Evolutionary conservation across 176 grass and related monocot genomes (phyloP).

Genomic region (Thinopyrum elongatum): DNA sequence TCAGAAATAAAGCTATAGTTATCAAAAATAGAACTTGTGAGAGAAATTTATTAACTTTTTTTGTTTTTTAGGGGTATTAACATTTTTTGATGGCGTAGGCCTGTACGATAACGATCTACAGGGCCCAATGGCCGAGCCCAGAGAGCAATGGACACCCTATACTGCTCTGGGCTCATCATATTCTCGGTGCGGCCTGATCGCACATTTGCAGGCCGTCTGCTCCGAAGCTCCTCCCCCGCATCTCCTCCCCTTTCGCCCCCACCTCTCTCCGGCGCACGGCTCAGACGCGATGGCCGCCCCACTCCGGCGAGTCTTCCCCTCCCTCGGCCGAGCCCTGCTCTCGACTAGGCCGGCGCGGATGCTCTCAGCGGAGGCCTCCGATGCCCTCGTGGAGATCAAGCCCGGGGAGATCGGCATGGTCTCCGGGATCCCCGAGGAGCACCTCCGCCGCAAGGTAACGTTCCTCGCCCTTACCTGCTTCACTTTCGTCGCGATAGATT

Average conservation of each 20-base stretch:
- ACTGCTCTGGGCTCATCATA: background rate
- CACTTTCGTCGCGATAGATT: background rate
- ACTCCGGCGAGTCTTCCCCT: slow-evolving; percentile 55
- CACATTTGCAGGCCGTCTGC: slow-evolving; percentile 11
- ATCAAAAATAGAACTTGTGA: too few species aligned
- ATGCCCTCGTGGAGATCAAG: slow-evolving; percentile 77
- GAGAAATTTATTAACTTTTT: too few species aligned
- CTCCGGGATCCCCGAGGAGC: slow-evolving; percentile 85
- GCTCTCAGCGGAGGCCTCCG: slow-evolving; percentile 52
- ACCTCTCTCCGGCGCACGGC: slow-evolving; percentile 18
- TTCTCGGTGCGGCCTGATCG: background rate
- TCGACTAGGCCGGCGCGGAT: slow-evolving; percentile 38
- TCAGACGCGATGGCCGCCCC: slow-evolving; percentile 65
- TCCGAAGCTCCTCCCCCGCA: background rate
- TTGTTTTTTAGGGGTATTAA: too few species aligned
- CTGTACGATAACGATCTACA: background rate
- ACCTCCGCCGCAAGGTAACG: slow-evolving; percentile 71
- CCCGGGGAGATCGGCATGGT: slow-evolving; percentile 90
- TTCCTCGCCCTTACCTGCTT: background rate
- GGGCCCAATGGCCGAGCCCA: background rate
- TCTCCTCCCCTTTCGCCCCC: slow-evolving; percentile 25
- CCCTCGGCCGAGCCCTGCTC: slow-evolving; percentile 46
- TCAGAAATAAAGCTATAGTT: too few species aligned
- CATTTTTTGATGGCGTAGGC: too few species aligned
- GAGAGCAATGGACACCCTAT: background rate